Evolutionary conservation across 768 basidiomycete genomes (phyloP).

Genomic region (Terana coerulea): DNA sequence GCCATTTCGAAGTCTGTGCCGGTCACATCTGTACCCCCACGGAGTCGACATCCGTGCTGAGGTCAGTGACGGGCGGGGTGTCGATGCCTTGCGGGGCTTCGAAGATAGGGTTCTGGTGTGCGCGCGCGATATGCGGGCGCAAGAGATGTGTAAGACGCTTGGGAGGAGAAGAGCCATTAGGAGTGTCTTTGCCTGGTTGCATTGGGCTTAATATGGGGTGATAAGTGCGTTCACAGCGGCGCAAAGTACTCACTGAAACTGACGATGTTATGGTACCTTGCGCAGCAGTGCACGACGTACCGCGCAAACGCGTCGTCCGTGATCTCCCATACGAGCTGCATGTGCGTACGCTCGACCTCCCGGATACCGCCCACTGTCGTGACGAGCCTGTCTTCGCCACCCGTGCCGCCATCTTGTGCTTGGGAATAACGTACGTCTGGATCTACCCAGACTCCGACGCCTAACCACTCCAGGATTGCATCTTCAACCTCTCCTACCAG

Average conservation of each 20-base stretch:
- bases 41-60: slow-evolving; percentile 35
- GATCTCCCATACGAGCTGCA: slow-evolving; percentile 72
- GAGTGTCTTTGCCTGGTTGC: slow-evolving; percentile 47
- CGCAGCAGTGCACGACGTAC: slow-evolving; percentile 80
- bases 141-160: slow-evolving; percentile 72
- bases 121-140: slow-evolving; percentile 65
- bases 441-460: slow-evolving; percentile 46
- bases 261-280: slow-evolving; percentile 73
- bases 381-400: slow-evolving; percentile 31
- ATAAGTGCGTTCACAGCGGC: background rate
- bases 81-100: slow-evolving; percentile 41
- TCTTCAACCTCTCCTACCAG: slow-evolving; percentile 69
- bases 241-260: slow-evolving; percentile 57
- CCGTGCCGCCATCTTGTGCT: slow-evolving; percentile 30
- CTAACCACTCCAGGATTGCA: slow-evolving; percentile 62
- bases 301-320: slow-evolving; percentile 69
- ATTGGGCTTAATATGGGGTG: background rate
- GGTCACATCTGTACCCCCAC: background rate
- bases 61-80: slow-evolving; percentile 72
- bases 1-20: too few relatives aligned
- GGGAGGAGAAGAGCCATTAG: slow-evolving; percentile 31
- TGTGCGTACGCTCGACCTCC: slow-evolving; percentile 65
- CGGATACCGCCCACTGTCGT: slow-evolving; percentile 50
- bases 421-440: slow-evolving; percentile 39
- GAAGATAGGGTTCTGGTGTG: slow-evolving; percentile 38